Evolutionary conservation across 352 stramenopile species (phyloP).

Genomic region (Phytopythium montanum): DNA sequence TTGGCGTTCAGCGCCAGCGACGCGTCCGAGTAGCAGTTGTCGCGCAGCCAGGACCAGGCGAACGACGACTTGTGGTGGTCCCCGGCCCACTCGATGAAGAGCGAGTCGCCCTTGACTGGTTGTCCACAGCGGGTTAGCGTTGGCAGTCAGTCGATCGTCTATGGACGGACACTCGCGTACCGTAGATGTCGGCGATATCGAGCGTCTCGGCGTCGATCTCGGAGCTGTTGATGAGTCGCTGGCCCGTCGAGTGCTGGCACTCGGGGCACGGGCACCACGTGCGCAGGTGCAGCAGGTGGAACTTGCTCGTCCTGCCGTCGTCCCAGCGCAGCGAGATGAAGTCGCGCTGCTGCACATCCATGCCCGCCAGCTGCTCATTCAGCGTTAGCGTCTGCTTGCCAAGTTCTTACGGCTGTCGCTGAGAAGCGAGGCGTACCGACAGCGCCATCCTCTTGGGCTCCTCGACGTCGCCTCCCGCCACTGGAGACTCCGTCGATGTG

Average conservation of each 20-base stretch:
- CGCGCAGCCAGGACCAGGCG: conserved; percentile 59
- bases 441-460: conserved; percentile 8
- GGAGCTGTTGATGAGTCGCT: conserved; percentile 74
- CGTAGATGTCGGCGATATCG: conserved; percentile 72
- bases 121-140: neutral
- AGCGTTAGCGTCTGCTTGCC: conserved; percentile 36
- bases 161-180: conserved; percentile 35
- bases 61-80: conserved; percentile 71
- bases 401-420: too few species aligned
- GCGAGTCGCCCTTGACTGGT: conserved; percentile 61
- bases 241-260: conserved; percentile 73
- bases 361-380: conserved; percentile 40
- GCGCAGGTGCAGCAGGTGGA: conserved; percentile 72
- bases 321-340: conserved; percentile 79
- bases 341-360: conserved; percentile 69
- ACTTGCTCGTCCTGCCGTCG: conserved; percentile 63
- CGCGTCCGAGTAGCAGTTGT: conserved; percentile 73
- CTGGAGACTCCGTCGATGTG: neutral
- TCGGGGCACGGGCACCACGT: conserved; percentile 68
- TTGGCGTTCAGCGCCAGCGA: conserved; percentile 42
- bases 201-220: conserved; percentile 48
- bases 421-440: neutral
- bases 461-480: neutral
- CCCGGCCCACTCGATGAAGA: conserved; percentile 65
- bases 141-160: neutral